A percentile compares a stretch with the other conserved stretches of the same genome.
These are phyloP conservation scores for Jimgerdemannia flammicorona DNA, from an alignment of 192 early-diverging fungal genomes.

Conservation along the genomic window DNA sequence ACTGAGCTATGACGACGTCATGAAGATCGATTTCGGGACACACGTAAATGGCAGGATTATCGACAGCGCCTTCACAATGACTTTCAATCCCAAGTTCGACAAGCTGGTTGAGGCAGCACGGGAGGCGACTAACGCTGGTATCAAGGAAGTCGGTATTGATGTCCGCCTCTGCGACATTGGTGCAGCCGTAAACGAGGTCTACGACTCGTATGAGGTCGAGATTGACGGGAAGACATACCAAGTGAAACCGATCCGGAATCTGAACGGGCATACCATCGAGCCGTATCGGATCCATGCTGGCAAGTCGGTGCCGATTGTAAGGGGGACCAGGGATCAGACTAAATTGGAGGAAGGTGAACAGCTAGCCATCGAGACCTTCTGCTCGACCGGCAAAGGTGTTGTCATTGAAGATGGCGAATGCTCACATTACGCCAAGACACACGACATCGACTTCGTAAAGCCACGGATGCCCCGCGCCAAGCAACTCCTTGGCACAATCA, in stretches of 20 bases:
- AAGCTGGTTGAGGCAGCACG: constrained; percentile 80
- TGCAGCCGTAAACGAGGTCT: constrained; percentile 94
- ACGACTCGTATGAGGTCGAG: constrained; percentile 97
- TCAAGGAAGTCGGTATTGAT: constrained; percentile 95
- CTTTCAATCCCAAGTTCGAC: constrained; percentile 91
- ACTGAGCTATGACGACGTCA: constrained; percentile 83
- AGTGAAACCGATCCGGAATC: constrained; percentile 93
- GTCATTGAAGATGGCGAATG: constrained; percentile 89
- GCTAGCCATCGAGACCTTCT: constrained; percentile 96
- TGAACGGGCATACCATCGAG: constrained; percentile 94
- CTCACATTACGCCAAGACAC: constrained; percentile 81
- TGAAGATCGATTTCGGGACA: constrained; percentile 96
- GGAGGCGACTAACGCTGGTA: constrained; percentile 96
- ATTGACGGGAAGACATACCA: constrained; percentile 90
- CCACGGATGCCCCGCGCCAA: constrained; percentile 69
- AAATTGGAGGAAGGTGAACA: constrained; percentile 97
- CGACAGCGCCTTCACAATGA: constrained; percentile 91
- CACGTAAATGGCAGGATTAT: constrained; percentile 94
- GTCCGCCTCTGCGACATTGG: constrained; percentile 93
- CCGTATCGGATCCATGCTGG: constrained; percentile 90
- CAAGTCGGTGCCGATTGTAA: constrained; percentile 95
- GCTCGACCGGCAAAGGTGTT: constrained; percentile 80
- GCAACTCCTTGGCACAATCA: constrained; percentile 73
- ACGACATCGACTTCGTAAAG: constrained; percentile 59
- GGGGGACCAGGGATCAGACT: constrained; percentile 72